phyloP scores from a whole-genome alignment of 805 yeast species.

The Candida vaughaniae region DNA sequence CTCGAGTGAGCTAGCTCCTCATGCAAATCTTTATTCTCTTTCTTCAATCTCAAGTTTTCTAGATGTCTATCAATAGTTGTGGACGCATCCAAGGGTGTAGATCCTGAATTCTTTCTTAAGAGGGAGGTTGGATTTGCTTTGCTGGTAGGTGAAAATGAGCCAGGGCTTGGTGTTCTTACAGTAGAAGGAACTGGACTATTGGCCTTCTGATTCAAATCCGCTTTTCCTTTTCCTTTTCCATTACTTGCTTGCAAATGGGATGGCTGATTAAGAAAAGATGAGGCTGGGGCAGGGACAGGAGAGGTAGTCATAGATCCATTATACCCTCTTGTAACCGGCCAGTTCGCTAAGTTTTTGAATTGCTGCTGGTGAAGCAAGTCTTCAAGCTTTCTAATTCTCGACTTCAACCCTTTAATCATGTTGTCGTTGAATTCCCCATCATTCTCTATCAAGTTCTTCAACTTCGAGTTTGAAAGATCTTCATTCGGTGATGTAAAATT shows the following conservation, averaged over 20 bases:
- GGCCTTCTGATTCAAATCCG: not conserved
- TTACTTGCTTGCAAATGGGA: not conserved
- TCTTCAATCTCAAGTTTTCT: constrained; percentile 38
- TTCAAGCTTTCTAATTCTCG: constrained; percentile 74
- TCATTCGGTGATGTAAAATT: constrained; percentile 22
- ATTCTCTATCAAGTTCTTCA: constrained; percentile 14
- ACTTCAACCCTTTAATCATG: constrained; percentile 60
- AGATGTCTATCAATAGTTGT: constrained; percentile 41
- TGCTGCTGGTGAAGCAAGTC: constrained; percentile 73
- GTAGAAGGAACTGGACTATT: not conserved
- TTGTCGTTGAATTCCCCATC: constrained; percentile 35
- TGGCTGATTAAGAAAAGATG: not conserved
- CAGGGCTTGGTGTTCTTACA: not conserved
- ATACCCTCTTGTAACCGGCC: constrained; percentile 34
- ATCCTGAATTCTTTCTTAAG: constrained; percentile 18
- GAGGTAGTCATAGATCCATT: constrained; percentile 1
- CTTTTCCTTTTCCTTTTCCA: not conserved
- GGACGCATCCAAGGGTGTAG: constrained; percentile 31
- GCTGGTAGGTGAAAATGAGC: constrained; percentile 1
- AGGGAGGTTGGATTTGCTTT: constrained; percentile 26
- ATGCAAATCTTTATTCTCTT: constrained; percentile 24
- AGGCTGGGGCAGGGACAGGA: constrained; percentile 3
- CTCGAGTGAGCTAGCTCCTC: constrained; percentile 12
- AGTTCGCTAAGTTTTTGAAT: constrained; percentile 50
- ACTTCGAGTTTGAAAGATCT: constrained; percentile 12